Evolutionary conservation across 495 filamentous ascomycete species (phyloP).

Genomic region (Aspergillus nidulans): DNA sequence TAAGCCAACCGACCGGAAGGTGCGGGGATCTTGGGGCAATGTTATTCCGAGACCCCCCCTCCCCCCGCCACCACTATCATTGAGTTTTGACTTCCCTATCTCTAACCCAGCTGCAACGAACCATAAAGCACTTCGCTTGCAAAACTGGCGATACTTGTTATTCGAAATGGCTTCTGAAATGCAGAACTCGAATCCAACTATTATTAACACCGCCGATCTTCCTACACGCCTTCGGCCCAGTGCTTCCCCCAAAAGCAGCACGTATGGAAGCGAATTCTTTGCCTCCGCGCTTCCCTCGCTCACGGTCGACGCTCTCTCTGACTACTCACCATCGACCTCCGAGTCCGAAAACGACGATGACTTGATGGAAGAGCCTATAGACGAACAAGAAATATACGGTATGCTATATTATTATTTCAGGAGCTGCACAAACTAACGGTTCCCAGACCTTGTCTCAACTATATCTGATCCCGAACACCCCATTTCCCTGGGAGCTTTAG

Average conservation of each 20-base stretch:
- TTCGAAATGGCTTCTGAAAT: slow-evolving; percentile 44
- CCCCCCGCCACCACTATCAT: neutral
- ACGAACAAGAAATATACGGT: slow-evolving; percentile 97
- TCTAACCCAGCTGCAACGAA: no score
- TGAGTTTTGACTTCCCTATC: no score
- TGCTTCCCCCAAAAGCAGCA: slow-evolving; percentile 39
- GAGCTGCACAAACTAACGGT: slow-evolving; percentile 7
- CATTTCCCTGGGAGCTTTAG: slow-evolving; percentile 83
- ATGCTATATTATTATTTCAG: slow-evolving; percentile 10
- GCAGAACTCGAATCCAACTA: slow-evolving; percentile 92
- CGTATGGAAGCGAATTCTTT: slow-evolving; percentile 35
- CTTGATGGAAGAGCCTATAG: slow-evolving; percentile 70
- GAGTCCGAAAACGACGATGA: slow-evolving; percentile 57
- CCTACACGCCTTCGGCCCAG: slow-evolving; percentile 66
- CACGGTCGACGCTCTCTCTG: slow-evolving; percentile 49
- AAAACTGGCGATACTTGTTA: neutral
- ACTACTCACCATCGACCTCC: slow-evolving; percentile 24
- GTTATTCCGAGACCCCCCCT: neutral
- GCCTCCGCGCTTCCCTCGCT: slow-evolving; percentile 45
- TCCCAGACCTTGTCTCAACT: slow-evolving; percentile 86
- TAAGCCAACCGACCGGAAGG: neutral
- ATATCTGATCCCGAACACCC: slow-evolving; percentile 97
- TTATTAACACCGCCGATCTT: slow-evolving; percentile 83
- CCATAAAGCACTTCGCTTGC: neutral
- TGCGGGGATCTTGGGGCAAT: neutral